Evolutionary conservation across 176 grass and related monocot species (phyloP), one percentile per base, ranked within the genome.

Genomic region (Aegilops speltoides): DNA sequence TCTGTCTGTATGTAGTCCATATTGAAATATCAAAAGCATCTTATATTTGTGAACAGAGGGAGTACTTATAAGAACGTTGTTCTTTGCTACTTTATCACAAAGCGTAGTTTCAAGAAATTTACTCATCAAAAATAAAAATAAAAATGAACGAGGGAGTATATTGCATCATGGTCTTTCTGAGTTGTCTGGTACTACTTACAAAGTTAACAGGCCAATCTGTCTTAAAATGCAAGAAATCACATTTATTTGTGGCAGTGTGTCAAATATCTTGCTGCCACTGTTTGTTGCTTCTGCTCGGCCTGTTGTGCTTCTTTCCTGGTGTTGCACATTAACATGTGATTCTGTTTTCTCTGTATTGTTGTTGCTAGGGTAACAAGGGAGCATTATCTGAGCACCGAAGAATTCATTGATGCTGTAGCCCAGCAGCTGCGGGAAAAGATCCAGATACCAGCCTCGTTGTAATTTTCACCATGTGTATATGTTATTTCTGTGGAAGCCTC

Each of bases 371-470:
- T 98, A 61, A 87, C 91, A 45, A 98, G 87, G 93, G 89, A 95
- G 78, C 82, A 69, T 82, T 95, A 98, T 78, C 68, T 95, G 28
- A 98, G 77, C 82, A 98, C 95, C 0, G 93, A 98, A 43, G 93
- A 98, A 76, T 98, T 95, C 74, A 90, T 98, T 31, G 89, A 98
- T n/a, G 89, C 95, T 64, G 93, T 95, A 8, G 85, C 91, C 29
- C 89, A 90, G 26, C 86, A 85, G 48, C 83, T 95, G 61, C 82
- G 25, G 29, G 93, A 82, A 40, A 98, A 95, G 83, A 84, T 89
- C 64, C 69, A 89, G 43, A 50, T 54, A 6, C 87, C 89, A 80
- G 73, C 87, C 24, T 89, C 57, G 1, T 52, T 64, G 73, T 85
- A 84, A 64, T 79, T 68, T 68, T n/a, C 22, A 13, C 41, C 61